Conservation (phyloP, 2,329 filamentous ascomycete species). For the Penicillium brasilianum region DNA sequence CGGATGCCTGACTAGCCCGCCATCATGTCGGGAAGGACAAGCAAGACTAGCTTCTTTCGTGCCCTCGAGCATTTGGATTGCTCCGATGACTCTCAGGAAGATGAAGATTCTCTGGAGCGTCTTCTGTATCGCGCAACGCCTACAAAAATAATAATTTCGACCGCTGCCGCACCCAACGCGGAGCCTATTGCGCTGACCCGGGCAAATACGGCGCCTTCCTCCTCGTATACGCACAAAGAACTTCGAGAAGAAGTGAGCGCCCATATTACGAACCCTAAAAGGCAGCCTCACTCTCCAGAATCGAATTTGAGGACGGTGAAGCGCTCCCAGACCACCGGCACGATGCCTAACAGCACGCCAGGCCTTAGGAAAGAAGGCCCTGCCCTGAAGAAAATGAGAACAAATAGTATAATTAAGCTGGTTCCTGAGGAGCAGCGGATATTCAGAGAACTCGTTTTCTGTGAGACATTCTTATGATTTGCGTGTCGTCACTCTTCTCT, state of each 20-base stretch:
- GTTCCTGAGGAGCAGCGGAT: slow-evolving; percentile 61
- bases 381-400: slow-evolving; percentile 35
- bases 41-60: slow-evolving; percentile 44
- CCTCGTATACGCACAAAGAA: slow-evolving; percentile 7
- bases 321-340: slow-evolving; percentile 20
- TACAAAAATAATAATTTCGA: slow-evolving; percentile 5
- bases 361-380: slow-evolving; percentile 15
- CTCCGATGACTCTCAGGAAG: slow-evolving; percentile 33
- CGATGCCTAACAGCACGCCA: slow-evolving; percentile 16
- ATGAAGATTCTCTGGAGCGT: slow-evolving; percentile 28
- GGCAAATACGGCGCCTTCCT: slow-evolving; percentile 18
- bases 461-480: slow-evolving; percentile 36
- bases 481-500: background rate
- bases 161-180: background rate
- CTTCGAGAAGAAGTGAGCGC: background rate
- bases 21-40: slow-evolving; percentile 27
- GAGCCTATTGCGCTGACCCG: slow-evolving; percentile 12
- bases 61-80: slow-evolving; percentile 42
- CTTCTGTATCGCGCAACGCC: slow-evolving; percentile 21
- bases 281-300: background rate
- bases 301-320: slow-evolving; percentile 14
- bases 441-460: slow-evolving; percentile 67
- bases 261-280: background rate
- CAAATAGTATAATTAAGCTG: slow-evolving; percentile 46
- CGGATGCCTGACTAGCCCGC: slow-evolving; percentile 22